These are phyloP conservation scores for Onygenales sp. DNA, from an alignment of 2,329 filamentous ascomycete genomes.

Conservation along the genomic window DNA sequence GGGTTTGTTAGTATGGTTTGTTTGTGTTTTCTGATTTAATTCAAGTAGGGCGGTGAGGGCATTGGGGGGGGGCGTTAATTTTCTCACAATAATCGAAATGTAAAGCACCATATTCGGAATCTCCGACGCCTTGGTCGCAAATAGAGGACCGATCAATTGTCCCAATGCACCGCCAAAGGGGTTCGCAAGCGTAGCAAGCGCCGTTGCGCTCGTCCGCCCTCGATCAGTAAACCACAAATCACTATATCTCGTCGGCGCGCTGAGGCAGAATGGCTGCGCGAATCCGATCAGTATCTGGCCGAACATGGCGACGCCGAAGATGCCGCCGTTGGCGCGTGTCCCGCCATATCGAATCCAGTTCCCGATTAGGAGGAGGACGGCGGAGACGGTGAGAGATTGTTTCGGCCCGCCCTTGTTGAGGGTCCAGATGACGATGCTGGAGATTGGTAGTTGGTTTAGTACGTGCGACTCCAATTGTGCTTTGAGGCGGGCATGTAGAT, in stretches of 20 bases:
- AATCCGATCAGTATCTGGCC: slow-evolving; percentile 86
- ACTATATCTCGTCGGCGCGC: slow-evolving; percentile 81
- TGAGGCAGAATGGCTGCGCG: slow-evolving; percentile 83
- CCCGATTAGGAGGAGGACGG: slow-evolving; percentile 64
- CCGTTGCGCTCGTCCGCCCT: slow-evolving; percentile 80
- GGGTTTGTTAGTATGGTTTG: background rate
- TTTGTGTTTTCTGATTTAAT: background rate
- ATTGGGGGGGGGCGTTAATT: background rate
- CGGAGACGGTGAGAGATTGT: slow-evolving; percentile 62
- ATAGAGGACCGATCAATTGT: slow-evolving; percentile 75
- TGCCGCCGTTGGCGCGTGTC: slow-evolving; percentile 44
- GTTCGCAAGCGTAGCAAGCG: slow-evolving; percentile 75
- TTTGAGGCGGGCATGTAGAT: too few species aligned
- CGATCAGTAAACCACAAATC: slow-evolving; percentile 87
- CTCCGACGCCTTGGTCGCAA: slow-evolving; percentile 53
- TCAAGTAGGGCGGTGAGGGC: background rate
- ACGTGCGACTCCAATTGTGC: background rate
- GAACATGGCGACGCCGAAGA: slow-evolving; percentile 72
- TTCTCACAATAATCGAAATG: slow-evolving; percentile 65
- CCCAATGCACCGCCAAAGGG: slow-evolving; percentile 82
- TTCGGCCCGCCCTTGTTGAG: slow-evolving; percentile 71
- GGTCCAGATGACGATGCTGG: slow-evolving; percentile 57
- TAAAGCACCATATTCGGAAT: slow-evolving; percentile 78
- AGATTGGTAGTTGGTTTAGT: background rate
- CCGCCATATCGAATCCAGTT: slow-evolving; percentile 90